Conservation (phyloP, 352 stramenopile species). For the Phytophthora constricta region DNA sequence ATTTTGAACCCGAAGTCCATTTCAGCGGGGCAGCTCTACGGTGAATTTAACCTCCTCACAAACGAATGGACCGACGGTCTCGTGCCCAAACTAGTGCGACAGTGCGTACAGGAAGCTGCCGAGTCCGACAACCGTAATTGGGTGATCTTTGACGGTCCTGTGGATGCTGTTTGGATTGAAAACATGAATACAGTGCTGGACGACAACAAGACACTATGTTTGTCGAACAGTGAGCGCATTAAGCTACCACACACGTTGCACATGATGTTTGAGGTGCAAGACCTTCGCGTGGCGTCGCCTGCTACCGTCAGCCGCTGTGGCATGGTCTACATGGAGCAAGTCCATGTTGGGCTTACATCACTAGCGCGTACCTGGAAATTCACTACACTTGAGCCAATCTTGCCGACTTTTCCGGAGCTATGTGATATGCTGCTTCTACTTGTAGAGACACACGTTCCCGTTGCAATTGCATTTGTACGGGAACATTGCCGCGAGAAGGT, state of each 20-base stretch:
- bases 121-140: conserved; percentile 90
- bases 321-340: conserved; percentile 94
- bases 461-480: conserved; percentile 88
- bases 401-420: conserved; percentile 57
- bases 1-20: conserved; percentile 97
- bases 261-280: conserved; percentile 95
- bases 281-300: conserved; percentile 88
- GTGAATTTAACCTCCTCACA: conserved; percentile 94
- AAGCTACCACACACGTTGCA: conserved; percentile 87
- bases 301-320: conserved; percentile 90
- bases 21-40: conserved; percentile 95
- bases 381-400: conserved; percentile 75
- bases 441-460: conserved; percentile 84
- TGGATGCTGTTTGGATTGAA: conserved; percentile 94
- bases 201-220: conserved; percentile 89
- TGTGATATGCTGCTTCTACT: conserved; percentile 73
- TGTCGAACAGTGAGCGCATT: conserved; percentile 90
- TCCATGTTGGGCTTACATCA: conserved; percentile 81
- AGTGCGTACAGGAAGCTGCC: conserved; percentile 81
- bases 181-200: conserved; percentile 93
- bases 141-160: conserved; percentile 91
- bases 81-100: conserved; percentile 93
- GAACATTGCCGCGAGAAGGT: conserved; percentile 91
- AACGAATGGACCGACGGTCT: conserved; percentile 95
- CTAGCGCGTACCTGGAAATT: conserved; percentile 79